Evolutionary conservation across 2,329 filamentous ascomycete species (phyloP).

Genomic region (Fusarium lateritium): DNA sequence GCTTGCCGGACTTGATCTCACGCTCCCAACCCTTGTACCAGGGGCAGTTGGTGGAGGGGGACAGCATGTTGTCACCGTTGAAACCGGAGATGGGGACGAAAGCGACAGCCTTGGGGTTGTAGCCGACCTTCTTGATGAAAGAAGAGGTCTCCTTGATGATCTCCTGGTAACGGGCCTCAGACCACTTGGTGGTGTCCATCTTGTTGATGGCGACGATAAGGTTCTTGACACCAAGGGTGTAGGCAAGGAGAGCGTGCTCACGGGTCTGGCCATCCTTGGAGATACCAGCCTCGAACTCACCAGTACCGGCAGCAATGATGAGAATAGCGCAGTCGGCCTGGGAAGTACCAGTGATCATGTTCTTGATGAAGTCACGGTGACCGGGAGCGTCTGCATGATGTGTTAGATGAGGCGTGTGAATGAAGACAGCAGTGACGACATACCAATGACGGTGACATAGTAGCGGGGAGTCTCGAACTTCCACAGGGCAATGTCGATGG

Average conservation of each 20-base stretch:
- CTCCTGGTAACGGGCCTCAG: constrained; percentile 95
- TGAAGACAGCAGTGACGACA: constrained; percentile 51
- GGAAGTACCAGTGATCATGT: constrained; percentile 99
- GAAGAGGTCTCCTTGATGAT: constrained; percentile 99
- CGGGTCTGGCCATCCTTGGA: constrained; percentile 99
- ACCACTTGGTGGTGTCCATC: constrained; percentile 99
- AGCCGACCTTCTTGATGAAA: constrained; percentile 99
- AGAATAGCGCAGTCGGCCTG: constrained; percentile 99
- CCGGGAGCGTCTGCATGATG: constrained; percentile 85
- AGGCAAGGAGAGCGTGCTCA: constrained; percentile 99
- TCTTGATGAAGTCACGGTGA: constrained; percentile 99
- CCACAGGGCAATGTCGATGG: constrained; percentile 99
- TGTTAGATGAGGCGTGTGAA: constrained; percentile 28
- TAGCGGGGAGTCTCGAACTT: constrained; percentile 99
- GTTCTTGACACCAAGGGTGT: constrained; percentile 99
- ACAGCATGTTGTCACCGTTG: constrained; percentile 99
- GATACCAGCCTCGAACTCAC: constrained; percentile 99
- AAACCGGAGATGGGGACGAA: constrained; percentile 99
- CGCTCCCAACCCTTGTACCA: constrained; percentile 99
- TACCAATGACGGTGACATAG: constrained; percentile 97
- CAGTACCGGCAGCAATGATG: constrained; percentile 99
- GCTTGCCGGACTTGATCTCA: constrained; percentile 90
- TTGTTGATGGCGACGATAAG: constrained; percentile 99
- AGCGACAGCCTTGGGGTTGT: constrained; percentile 98
- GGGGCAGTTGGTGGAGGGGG: constrained; percentile 90